These are phyloP conservation scores for Setaria italica DNA, from an alignment of 202 grass and related monocot genomes.

Conservation along the genomic window DNA sequence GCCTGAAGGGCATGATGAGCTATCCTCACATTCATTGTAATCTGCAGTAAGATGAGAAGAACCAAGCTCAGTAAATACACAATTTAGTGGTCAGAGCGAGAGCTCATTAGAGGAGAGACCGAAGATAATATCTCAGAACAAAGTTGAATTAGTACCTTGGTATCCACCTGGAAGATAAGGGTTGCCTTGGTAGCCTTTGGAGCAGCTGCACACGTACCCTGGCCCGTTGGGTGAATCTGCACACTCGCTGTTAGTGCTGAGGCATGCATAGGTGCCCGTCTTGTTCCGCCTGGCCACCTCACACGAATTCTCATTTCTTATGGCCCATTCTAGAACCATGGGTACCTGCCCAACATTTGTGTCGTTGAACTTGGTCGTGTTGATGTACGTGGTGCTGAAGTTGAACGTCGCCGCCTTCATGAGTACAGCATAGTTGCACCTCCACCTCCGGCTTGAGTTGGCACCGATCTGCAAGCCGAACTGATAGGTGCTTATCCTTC, in stretches of 20 bases:
- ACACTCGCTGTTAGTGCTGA: not conserved
- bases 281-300: slow-evolving; percentile 12
- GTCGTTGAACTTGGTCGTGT: slow-evolving; percentile 24
- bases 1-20: slow-evolving; percentile 25
- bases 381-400: slow-evolving; percentile 42
- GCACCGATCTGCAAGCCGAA: not conserved
- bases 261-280: slow-evolving; percentile 10
- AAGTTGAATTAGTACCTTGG: slow-evolving; percentile 21
- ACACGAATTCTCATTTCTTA: slow-evolving; percentile 16
- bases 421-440: slow-evolving; percentile 49
- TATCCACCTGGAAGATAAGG: slow-evolving; percentile 44
- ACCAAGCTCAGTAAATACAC: not conserved
- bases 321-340: slow-evolving; percentile 47
- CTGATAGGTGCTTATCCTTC: slow-evolving; percentile 9
- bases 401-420: slow-evolving; percentile 12
- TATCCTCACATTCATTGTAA: slow-evolving; percentile 37
- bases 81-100: not conserved
- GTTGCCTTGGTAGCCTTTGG: slow-evolving; percentile 38
- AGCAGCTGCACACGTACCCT: slow-evolving; percentile 42
- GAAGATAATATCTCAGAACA: not conserved
- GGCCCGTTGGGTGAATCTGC: not conserved
- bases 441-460: slow-evolving; percentile 14
- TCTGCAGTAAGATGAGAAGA: not conserved
- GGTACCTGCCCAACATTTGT: not conserved
- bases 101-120: not conserved